A percentile compares a stretch with the other conserved stretches of the same genome.
phyloP scores from a whole-genome alignment of 495 filamentous ascomycete genomes.

The Bombardia bombarda region DNA sequence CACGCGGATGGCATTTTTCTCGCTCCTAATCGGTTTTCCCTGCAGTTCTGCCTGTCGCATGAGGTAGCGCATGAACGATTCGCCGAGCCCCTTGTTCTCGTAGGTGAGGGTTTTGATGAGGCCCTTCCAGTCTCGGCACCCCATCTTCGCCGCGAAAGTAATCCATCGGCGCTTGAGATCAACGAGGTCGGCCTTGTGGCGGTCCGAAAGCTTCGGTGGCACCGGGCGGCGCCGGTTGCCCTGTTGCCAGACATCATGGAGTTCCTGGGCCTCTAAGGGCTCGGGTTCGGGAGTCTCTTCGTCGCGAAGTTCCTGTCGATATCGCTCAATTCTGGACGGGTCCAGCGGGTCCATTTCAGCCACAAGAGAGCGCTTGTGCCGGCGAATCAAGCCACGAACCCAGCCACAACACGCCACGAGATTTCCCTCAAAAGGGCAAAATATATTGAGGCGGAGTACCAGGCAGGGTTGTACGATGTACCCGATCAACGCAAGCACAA shows the following conservation, averaged over 20 bases:
- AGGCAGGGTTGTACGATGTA: conserved; percentile 1
- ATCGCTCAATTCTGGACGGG: conserved; percentile 8
- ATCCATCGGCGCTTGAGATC: conserved; percentile 9
- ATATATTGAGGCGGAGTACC: conserved; percentile 1
- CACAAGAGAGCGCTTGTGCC: conserved; percentile 4
- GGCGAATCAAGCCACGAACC: conserved; percentile 2
- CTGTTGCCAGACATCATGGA: conserved; percentile 7
- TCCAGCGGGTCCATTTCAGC: conserved; percentile 7
- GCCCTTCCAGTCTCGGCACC: conserved; percentile 2
- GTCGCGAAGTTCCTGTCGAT: conserved; percentile 7
- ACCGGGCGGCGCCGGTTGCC: conserved; percentile 8
- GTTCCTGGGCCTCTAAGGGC: conserved; percentile 6
- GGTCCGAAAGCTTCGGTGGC: conserved; percentile 9
- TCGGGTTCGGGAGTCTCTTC: conserved; percentile 12
- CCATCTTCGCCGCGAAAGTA: conserved; percentile 3
- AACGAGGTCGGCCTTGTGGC: conserved; percentile 9
- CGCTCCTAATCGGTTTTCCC: conserved; percentile 5
- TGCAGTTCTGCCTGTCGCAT: conserved; percentile 6
- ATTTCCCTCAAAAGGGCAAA: conserved; percentile 1
- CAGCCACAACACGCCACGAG: conserved; percentile 2
- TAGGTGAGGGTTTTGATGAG: conserved; percentile 9
- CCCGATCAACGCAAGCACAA: not conserved
- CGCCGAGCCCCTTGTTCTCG: conserved; percentile 12
- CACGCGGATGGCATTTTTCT: conserved; percentile 9
- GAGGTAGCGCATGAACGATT: conserved; percentile 11